Evolutionary conservation across 148 eudicot genomes (phyloP).

Genomic region (Agrostemma githago): DNA sequence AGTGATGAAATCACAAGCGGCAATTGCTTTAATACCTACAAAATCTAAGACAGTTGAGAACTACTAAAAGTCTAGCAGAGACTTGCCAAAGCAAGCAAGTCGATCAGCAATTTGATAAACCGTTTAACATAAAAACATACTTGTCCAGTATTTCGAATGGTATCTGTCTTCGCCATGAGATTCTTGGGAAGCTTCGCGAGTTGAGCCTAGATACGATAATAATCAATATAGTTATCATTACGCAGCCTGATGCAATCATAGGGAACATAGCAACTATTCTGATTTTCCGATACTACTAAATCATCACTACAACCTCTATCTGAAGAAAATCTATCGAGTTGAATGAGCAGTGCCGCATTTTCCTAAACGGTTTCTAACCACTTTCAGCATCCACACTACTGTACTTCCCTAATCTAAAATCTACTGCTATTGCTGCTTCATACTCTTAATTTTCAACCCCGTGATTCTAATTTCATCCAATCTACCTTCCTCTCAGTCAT

Average conservation of each 20-base stretch:
- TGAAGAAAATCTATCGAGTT: not conserved
- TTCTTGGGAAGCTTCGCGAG: slow-evolving; percentile 31
- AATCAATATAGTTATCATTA: slow-evolving; percentile 7
- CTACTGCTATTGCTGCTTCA: not conserved
- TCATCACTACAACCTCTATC: no score
- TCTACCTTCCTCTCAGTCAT: not conserved
- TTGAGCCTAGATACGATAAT: slow-evolving; percentile 26
- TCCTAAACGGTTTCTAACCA: not conserved
- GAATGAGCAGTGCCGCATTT: not conserved
- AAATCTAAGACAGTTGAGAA: slow-evolving; percentile 2
- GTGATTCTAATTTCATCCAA: not conserved
- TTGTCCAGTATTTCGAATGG: slow-evolving; percentile 29
- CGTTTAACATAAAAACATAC: slow-evolving; percentile 14
- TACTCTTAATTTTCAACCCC: not conserved
- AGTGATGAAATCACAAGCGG: slow-evolving; percentile 78
- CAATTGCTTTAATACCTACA: slow-evolving; percentile 71
- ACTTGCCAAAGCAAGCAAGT: not conserved
- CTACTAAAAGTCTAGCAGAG: not conserved
- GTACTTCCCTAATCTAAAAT: not conserved
- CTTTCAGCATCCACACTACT: not conserved
- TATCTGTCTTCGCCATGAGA: slow-evolving; percentile 24
- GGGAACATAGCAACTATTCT: not conserved
- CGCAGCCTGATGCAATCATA: not conserved
- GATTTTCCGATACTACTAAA: no score
- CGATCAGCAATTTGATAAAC: not conserved